A percentile compares a stretch with the other conserved stretches of the same genome.
Conservation (phyloP, 148 eudicot species). For the Camellia sinensis region DNA sequence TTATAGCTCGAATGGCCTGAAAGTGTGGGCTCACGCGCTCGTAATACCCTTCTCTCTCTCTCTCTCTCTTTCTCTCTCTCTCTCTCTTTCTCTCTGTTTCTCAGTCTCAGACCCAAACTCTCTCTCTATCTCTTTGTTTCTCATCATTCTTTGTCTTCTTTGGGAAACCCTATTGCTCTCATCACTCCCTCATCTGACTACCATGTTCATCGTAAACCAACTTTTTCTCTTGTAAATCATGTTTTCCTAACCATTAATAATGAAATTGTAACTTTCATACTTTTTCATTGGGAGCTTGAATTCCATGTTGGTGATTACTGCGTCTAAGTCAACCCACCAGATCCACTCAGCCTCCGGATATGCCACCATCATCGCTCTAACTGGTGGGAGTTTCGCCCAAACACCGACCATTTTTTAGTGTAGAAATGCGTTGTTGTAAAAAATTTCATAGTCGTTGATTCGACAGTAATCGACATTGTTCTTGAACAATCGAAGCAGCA, state of each 20-base stretch:
- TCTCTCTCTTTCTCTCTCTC: too few relatives aligned
- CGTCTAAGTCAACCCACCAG: conserved; percentile 80
- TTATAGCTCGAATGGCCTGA: too few relatives aligned
- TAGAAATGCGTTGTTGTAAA: conserved; percentile 38
- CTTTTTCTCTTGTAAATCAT: conserved; percentile 30
- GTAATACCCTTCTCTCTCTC: too few relatives aligned
- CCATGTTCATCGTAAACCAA: neutral
- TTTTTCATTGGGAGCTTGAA: conserved; percentile 47
- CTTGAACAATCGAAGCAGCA: conserved; percentile 33
- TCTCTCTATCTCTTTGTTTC: too few relatives aligned
- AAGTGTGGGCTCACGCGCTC: too few relatives aligned
- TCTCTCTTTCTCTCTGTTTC: too few relatives aligned
- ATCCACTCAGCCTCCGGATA: conserved; percentile 85
- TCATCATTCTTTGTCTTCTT: too few relatives aligned
- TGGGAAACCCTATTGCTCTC: too few relatives aligned
- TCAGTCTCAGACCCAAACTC: too few relatives aligned
- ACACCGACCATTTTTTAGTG: conserved; percentile 43
- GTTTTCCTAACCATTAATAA: conserved; percentile 54
- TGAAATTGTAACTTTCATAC: conserved; percentile 43
- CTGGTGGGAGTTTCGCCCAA: conserved; percentile 66
- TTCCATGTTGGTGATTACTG: conserved; percentile 68
- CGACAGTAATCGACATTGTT: conserved; percentile 47
- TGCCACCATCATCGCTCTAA: conserved; percentile 75
- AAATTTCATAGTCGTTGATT: conserved; percentile 34
- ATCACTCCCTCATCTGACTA: too few relatives aligned